A percentile compares a stretch with the other conserved stretches of the same genome.
phyloP scores from a whole-genome alignment of 345 rosid genomes.

The rapeseed (Brassica napus) region DNA sequence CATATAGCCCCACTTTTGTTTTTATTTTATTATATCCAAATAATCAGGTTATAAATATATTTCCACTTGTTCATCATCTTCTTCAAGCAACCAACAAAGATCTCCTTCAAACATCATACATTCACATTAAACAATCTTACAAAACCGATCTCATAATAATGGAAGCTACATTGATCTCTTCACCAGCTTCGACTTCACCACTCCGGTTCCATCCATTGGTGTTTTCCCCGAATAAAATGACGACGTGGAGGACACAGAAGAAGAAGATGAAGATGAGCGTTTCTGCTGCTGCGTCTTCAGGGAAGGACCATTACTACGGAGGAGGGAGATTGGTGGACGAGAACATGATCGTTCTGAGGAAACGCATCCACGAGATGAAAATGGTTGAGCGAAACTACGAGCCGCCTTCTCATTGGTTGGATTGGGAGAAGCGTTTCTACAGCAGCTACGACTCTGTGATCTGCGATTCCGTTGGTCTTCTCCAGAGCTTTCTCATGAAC shows the following conservation, averaged over 20 bases:
- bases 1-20: not conserved
- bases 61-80: constrained; percentile 24
- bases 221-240: not conserved
- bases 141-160: not conserved
- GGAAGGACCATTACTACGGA: constrained; percentile 31
- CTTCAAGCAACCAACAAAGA: constrained; percentile 4
- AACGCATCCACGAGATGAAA: constrained; percentile 62
- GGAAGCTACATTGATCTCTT: constrained; percentile 32
- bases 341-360: constrained; percentile 62
- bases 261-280: constrained; percentile 3
- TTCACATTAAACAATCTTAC: not conserved
- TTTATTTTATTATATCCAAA: constrained; percentile 1
- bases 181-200: constrained; percentile 1
- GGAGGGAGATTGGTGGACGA: constrained; percentile 54
- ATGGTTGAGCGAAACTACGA: constrained; percentile 65
- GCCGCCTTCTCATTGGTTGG: constrained; percentile 68
- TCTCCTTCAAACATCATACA: not conserved
- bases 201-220: constrained; percentile 21
- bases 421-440: constrained; percentile 67
- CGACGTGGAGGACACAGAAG: not conserved
- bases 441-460: constrained; percentile 49
- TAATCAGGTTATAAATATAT: constrained; percentile 28
- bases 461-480: constrained; percentile 50
- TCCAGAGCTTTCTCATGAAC: constrained; percentile 59
- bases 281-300: constrained; percentile 8